A percentile compares a stretch with the other conserved stretches of the same genome.
Evolutionary conservation across 805 yeast genomes (phyloP).

Genomic region (Starmera amethionina): DNA sequence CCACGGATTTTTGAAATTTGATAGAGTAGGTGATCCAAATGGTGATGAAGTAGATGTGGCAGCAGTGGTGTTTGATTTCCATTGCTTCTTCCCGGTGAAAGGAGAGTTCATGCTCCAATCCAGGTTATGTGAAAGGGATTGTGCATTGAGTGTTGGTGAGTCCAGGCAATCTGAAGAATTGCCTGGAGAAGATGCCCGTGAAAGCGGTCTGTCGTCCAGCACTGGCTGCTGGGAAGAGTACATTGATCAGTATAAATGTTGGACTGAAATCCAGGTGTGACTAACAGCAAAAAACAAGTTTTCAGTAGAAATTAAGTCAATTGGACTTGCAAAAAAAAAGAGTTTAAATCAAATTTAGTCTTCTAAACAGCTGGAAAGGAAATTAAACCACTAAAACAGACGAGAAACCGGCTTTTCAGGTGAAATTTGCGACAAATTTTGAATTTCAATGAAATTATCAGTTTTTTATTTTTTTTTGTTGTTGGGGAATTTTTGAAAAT

Average conservation of each 20-base stretch:
- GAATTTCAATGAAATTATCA: not conserved
- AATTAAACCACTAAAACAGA: no score
- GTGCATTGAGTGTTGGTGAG: not conserved
- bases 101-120: no score
- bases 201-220: constrained; percentile 1
- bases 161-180: not conserved
- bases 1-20: constrained; percentile 20
- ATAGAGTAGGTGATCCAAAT: constrained; percentile 18
- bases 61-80: not conserved
- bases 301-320: not conserved
- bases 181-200: constrained; percentile 2
- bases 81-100: no score
- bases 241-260: no score
- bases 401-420: no score
- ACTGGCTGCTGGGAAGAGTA: constrained; percentile 1
- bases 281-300: not conserved
- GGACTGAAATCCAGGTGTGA: not conserved
- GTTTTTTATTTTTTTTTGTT: not conserved
- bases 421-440: not conserved
- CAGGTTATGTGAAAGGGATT: not conserved
- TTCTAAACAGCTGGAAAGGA: no score
- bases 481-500: not conserved
- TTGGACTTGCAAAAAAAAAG: not conserved
- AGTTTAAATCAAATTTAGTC: no score
- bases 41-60: constrained; percentile 8